These are phyloP conservation scores for Pleurotus sapidus DNA, from an alignment of 768 basidiomycete species.

Conservation along the genomic window DNA sequence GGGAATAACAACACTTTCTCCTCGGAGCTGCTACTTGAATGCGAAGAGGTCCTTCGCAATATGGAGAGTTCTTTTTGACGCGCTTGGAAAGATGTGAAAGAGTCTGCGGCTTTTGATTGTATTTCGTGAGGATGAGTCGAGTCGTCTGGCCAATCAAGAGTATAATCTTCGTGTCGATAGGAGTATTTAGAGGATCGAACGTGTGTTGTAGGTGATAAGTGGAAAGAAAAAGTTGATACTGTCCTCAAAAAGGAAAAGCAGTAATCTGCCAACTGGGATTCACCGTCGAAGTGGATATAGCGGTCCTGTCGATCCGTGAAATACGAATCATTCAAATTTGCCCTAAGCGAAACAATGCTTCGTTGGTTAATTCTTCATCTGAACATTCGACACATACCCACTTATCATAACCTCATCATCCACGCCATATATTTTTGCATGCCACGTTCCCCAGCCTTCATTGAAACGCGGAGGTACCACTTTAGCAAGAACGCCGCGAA, in stretches of 20 bases:
- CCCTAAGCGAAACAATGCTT: slow-evolving; percentile 43
- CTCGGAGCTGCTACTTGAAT: slow-evolving; percentile 17
- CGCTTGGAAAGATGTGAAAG: slow-evolving; percentile 60
- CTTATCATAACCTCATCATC: slow-evolving; percentile 92
- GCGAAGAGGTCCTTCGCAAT: background rate
- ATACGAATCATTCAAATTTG: slow-evolving; percentile 91
- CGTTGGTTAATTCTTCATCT: background rate
- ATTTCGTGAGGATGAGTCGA: slow-evolving; percentile 69
- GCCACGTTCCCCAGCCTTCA: slow-evolving; percentile 99
- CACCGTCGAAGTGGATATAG: slow-evolving; percentile 70
- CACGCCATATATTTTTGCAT: slow-evolving; percentile 91
- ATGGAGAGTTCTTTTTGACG: slow-evolving; percentile 18
- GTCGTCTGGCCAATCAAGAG: slow-evolving; percentile 65
- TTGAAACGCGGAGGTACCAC: slow-evolving; percentile 91
- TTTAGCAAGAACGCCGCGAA: slow-evolving; percentile 69
- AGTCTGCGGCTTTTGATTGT: slow-evolving; percentile 52
- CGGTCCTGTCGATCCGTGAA: slow-evolving; percentile 96
- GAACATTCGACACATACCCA: slow-evolving; percentile 53
- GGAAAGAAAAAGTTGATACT: slow-evolving; percentile 73
- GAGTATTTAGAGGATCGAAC: slow-evolving; percentile 16
- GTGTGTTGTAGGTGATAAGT: slow-evolving; percentile 28
- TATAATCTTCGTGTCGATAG: slow-evolving; percentile 38
- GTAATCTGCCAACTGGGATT: slow-evolving; percentile 72
- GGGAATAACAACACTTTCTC: slow-evolving; percentile 63
- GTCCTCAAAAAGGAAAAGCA: slow-evolving; percentile 75